Base-by-base conservation (phyloP, 768 basidiomycete species). In the Termitomyces sp. region DNA sequence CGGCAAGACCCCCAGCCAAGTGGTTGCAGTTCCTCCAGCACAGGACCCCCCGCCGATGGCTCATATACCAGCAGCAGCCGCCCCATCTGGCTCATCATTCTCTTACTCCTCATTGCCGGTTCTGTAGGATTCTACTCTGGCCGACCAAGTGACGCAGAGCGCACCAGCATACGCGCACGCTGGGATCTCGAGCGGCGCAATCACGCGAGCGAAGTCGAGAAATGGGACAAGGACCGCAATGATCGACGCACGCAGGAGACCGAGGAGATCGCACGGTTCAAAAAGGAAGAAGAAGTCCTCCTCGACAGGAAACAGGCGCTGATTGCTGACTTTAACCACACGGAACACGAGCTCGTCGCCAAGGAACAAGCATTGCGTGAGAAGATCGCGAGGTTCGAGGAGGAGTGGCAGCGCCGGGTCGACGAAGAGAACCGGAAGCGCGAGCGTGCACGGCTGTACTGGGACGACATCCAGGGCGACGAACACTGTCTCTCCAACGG, bases 361-460 rank as follows among this genome's bases (percentile, higher is more conserved):
- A 39, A 27, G 18, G 50, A 52, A 52, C 36, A 52, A n/a, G 37
- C 18, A 36, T 50, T 48, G 56, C 41, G 22, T 18, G 37, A 42
- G 34, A 57, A 43, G 43, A 29, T 57, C 6, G 41, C 26, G 13
- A 31, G 27, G 4, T 52, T 58, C 8, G 37, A 58, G 29, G 51
- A 54, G 13, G 57, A 58, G 20, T 54, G 57, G 57, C 41, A 58
- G 31, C 31, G n/a, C 13, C 46, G 26, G 50, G 24, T 52, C 20
- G 57, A 58, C 9, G 18, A 36, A 20, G 64, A 65, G 55, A 29
- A 27, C 4, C 39, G 37, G 3, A 53, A 63, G 27, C 53, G 62
- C 16, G 60, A 57, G 13, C 54, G 42, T 20, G 60, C 60, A 27
- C 54, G 51, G 10, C 31, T 65, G 10, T 65, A 58, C 22, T 65